phyloP scores from a whole-genome alignment of 208 protist genomes.

The Wallacemonas rigidus region DNA sequence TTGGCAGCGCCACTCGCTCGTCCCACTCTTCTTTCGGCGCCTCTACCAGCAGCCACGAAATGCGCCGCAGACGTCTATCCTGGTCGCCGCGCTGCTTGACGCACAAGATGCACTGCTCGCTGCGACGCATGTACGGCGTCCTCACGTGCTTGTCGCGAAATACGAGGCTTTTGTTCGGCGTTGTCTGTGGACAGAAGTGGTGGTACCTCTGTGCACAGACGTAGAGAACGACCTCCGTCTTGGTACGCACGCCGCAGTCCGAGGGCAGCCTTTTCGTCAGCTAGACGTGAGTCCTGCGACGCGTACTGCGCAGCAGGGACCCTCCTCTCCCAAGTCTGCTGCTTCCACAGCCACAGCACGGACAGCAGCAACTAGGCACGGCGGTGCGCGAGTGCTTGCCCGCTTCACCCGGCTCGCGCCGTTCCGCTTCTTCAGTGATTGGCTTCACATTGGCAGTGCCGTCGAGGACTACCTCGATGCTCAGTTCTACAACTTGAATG shows the following conservation, averaged over 20 bases:
- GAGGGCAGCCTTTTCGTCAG: slow-evolving; percentile 40
- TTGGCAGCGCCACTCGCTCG: slow-evolving; percentile 82
- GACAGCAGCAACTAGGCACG: background rate
- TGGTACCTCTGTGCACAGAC: slow-evolving; percentile 82
- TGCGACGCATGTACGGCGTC: slow-evolving; percentile 26
- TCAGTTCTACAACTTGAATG: slow-evolving; percentile 97
- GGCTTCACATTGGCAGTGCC: slow-evolving; percentile 65
- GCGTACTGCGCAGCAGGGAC: slow-evolving; percentile 13
- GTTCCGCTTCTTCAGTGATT: slow-evolving; percentile 83
- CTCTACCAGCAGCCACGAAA: slow-evolving; percentile 73
- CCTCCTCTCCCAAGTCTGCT: slow-evolving; percentile 18
- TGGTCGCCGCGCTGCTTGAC: slow-evolving; percentile 81
- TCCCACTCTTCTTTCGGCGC: slow-evolving; percentile 82
- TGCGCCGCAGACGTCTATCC: slow-evolving; percentile 60
- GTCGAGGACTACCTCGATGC: slow-evolving; percentile 94
- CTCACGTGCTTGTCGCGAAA: slow-evolving; percentile 32
- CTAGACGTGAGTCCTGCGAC: background rate
- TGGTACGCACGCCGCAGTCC: slow-evolving; percentile 85
- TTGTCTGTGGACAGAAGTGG: slow-evolving; percentile 49
- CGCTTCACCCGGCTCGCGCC: slow-evolving; percentile 81
- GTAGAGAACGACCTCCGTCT: slow-evolving; percentile 95
- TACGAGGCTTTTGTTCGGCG: slow-evolving; percentile 68
- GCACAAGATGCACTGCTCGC: slow-evolving; percentile 40
- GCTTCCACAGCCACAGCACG: slow-evolving; percentile 17
- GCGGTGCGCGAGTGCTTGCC: slow-evolving; percentile 52